Evolutionary conservation across 768 basidiomycete genomes (phyloP).

Genomic region (Tricholoma flavovirens): DNA sequence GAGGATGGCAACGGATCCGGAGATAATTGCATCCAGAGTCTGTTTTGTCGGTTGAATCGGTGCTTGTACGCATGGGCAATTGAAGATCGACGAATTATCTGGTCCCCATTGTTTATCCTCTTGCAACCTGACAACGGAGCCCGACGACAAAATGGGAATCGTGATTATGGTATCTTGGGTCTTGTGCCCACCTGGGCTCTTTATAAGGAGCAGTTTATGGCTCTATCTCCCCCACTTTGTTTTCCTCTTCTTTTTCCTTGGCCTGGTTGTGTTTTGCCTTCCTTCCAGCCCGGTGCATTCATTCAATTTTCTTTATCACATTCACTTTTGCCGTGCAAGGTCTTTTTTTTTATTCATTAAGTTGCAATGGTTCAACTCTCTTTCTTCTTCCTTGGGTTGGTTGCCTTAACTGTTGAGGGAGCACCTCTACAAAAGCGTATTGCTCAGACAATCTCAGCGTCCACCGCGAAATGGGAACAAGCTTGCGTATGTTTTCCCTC

Average conservation of each 20-base stretch:
- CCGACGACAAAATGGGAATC: too few relatives aligned
- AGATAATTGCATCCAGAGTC: too few relatives aligned
- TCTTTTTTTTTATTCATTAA: constrained; percentile 4
- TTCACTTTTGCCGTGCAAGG: constrained; percentile 6
- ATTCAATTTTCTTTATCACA: constrained; percentile 12
- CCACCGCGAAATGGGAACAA: constrained; percentile 38
- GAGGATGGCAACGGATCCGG: too few relatives aligned
- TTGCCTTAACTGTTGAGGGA: constrained; percentile 26
- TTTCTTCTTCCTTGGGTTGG: constrained; percentile 26
- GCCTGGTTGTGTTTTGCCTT: constrained; percentile 1
- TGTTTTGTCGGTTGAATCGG: too few relatives aligned
- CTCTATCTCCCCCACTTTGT: constrained; percentile 3
- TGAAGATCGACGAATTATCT: too few relatives aligned
- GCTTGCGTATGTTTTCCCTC: constrained; percentile 38
- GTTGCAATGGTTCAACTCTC: constrained; percentile 29
- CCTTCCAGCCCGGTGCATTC: constrained; percentile 27
- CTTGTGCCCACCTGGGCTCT: neutral
- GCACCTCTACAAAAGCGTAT: constrained; percentile 41
- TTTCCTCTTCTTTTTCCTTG: constrained; percentile 5
- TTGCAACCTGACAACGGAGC: neutral
- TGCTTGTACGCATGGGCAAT: too few relatives aligned
- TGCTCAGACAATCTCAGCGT: constrained; percentile 35
- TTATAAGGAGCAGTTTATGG: neutral
- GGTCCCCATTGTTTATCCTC: neutral
- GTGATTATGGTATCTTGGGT: too few relatives aligned